Conservation (phyloP, 352 stramenopile species). For the Phytophthora crassamura region DNA sequence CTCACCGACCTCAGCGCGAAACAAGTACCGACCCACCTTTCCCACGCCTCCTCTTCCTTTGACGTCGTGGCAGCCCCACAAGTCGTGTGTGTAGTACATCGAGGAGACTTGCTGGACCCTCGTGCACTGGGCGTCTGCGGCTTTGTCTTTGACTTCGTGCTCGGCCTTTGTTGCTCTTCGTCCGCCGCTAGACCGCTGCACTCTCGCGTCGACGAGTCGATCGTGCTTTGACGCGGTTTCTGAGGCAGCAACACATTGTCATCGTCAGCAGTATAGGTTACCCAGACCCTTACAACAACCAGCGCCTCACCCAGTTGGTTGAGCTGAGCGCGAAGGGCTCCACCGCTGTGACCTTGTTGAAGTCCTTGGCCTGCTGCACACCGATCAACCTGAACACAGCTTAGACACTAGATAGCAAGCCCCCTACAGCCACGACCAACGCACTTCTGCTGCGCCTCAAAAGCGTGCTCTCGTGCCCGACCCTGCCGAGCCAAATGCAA, state of each 20-base stretch:
- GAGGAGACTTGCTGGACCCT: conserved; percentile 16
- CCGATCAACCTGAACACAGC: conserved; percentile 33
- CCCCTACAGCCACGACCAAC: neutral
- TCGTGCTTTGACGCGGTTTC: conserved; percentile 37
- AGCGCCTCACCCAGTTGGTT: conserved; percentile 52
- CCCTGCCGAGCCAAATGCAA: conserved; percentile 62
- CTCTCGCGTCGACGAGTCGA: conserved; percentile 16
- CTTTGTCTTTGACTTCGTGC: conserved; percentile 25
- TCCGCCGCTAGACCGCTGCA: neutral
- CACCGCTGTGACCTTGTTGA: conserved; percentile 52
- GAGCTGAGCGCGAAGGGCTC: conserved; percentile 70
- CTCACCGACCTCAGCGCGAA: neutral
- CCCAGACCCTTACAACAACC: neutral
- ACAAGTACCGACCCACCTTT: conserved; percentile 35
- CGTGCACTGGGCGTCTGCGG: conserved; percentile 1
- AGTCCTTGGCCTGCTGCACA: conserved; percentile 56
- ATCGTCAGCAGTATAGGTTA: neutral
- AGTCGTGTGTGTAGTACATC: conserved; percentile 11
- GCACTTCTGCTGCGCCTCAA: conserved; percentile 54
- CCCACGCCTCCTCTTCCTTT: conserved; percentile 47
- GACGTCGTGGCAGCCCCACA: conserved; percentile 8
- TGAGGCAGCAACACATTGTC: conserved; percentile 1
- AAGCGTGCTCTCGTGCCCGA: conserved; percentile 48
- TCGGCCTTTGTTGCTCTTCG: conserved; percentile 13
- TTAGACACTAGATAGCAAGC: neutral